Evolutionary conservation across 345 rosid genomes (phyloP), one percentile per base, ranked within the genome.

Genomic region (Pseudoturritis turrita): DNA sequence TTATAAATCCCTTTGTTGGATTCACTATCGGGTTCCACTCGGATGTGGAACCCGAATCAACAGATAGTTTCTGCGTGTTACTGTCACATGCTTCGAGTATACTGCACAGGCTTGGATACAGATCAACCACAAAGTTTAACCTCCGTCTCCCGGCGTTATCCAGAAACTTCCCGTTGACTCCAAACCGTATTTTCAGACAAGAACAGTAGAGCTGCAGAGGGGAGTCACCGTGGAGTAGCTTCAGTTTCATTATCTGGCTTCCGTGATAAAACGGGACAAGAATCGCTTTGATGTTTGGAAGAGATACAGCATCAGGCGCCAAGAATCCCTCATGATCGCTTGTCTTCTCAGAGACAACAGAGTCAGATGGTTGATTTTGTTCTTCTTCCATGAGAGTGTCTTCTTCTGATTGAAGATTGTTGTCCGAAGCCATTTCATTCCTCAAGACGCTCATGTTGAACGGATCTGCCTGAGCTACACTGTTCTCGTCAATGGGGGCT

Each of bases 51-150:
- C 87, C 86, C 2, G 83, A 87, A n/a, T 87, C 92, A 36, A 26
- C 46, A 7, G 14, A 79, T 15, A 79, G 70, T 68, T 80, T 81
- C 36, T 78, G 77, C 1, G 80, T 91, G 71, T 66, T 63, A 41
- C 35, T 57, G 70, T 90, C 85, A 78, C 97, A 89, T 66, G 86
- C 82, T 44, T 87, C 85, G 6, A 93, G 92, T 71, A 89, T 75
- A 4, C 41, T 33, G 75, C 83, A 85, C 23, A 90, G 74, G 47
- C 73, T 78, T 72, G 83, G 82, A 72, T 86, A n/a, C 41, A 77
- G 71, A 61, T 86, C 88, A 57, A 83, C 97, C 57, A 90, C 86
- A 65, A 89, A 83, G 77, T 70, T 93, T 74, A 90, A 70, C 46
- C 81, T 84, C 46, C 85, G 85, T 44, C 88, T 80, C 25, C 97